A percentile compares a stretch with the other conserved stretches of the same genome.
phyloP scores from a whole-genome alignment of 805 yeast species.

The Myxozyma monticola region DNA sequence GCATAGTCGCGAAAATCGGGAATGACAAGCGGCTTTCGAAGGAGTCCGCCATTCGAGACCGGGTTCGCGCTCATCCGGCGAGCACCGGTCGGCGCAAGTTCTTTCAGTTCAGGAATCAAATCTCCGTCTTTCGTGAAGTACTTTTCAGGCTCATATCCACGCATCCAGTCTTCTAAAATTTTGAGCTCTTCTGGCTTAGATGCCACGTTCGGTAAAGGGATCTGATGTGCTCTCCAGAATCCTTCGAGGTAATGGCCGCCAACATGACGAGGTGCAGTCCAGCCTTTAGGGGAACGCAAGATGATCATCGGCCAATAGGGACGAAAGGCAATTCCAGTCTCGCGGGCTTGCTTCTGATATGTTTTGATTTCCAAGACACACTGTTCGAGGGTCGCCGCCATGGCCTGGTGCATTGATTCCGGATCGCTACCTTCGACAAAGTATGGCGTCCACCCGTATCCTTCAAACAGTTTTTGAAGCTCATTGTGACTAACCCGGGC shows the following conservation, averaged over 20 bases:
- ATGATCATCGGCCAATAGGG: slow-evolving; percentile 32
- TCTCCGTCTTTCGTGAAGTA: slow-evolving; percentile 24
- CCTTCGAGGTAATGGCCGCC: slow-evolving; percentile 29
- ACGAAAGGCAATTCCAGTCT: slow-evolving; percentile 25
- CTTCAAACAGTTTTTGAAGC: slow-evolving; percentile 27
- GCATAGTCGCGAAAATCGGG: slow-evolving; percentile 30
- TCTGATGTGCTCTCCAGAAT: slow-evolving; percentile 32
- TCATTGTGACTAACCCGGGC: slow-evolving; percentile 30
- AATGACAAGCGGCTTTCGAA: slow-evolving; percentile 21
- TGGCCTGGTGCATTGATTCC: slow-evolving; percentile 15
- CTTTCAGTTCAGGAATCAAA: slow-evolving; percentile 23
- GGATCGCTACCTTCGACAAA: slow-evolving; percentile 23
- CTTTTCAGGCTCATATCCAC: slow-evolving; percentile 21
- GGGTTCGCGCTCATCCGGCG: slow-evolving; percentile 29
- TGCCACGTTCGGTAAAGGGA: slow-evolving; percentile 29
- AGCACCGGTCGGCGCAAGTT: slow-evolving; percentile 15
- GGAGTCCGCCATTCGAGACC: slow-evolving; percentile 14
- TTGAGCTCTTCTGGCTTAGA: slow-evolving; percentile 24
- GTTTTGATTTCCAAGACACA: slow-evolving; percentile 22
- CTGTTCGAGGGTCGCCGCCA: slow-evolving; percentile 31
- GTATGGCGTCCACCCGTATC: slow-evolving; percentile 30
- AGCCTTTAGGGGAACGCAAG: slow-evolving; percentile 32
- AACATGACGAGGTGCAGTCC: slow-evolving; percentile 29
- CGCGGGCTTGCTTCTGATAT: slow-evolving; percentile 29
- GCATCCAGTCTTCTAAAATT: slow-evolving; percentile 27